Conservation (phyloP, 1,284 basidiomycete species). For the Grifola frondosa region DNA sequence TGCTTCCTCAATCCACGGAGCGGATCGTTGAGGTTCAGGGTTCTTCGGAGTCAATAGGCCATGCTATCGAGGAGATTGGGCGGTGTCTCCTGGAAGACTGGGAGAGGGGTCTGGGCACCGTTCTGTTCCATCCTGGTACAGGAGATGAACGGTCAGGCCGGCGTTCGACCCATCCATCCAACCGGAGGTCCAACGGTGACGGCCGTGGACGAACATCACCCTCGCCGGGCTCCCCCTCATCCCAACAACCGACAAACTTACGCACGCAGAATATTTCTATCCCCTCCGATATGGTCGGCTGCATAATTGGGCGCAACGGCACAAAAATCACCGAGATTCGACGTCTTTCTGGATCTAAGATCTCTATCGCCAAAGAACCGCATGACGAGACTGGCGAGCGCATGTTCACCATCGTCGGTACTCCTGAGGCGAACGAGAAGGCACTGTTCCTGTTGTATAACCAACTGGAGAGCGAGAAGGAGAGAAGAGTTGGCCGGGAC, state of each 20-base stretch:
- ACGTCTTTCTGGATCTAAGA: constrained; percentile 93
- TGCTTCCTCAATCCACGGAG: constrained; percentile 98
- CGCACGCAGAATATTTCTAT: constrained; percentile 99
- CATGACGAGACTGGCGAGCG: constrained; percentile 98
- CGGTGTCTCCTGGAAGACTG: constrained; percentile 96
- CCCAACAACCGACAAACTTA: constrained; percentile 68
- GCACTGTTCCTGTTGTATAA: constrained; percentile 97
- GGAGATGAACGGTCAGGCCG: constrained; percentile 66
- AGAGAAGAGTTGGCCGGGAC: constrained; percentile 82
- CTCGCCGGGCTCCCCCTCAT: constrained; percentile 59
- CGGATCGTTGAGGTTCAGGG: constrained; percentile 97
- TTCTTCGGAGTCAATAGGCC: constrained; percentile 85
- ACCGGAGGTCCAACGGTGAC: constrained; percentile 49
- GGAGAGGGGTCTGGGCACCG: constrained; percentile 91
- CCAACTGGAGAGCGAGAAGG: constrained; percentile 94
- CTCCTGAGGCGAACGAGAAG: constrained; percentile 94
- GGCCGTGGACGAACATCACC: constrained; percentile 63
- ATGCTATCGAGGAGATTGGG: constrained; percentile 92
- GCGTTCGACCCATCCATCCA: constrained; percentile 22
- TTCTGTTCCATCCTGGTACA: constrained; percentile 91
- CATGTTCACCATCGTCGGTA: constrained; percentile 99
- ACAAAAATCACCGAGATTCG: constrained; percentile 99
- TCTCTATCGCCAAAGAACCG: constrained; percentile 97
- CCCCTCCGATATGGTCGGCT: constrained; percentile 98
- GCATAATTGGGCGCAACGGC: constrained; percentile 95